A percentile compares a stretch with the other conserved stretches of the same genome.
Conservation (phyloP, 1,139 yeast genomes). For the Kluyveromyces sp. region DNA sequence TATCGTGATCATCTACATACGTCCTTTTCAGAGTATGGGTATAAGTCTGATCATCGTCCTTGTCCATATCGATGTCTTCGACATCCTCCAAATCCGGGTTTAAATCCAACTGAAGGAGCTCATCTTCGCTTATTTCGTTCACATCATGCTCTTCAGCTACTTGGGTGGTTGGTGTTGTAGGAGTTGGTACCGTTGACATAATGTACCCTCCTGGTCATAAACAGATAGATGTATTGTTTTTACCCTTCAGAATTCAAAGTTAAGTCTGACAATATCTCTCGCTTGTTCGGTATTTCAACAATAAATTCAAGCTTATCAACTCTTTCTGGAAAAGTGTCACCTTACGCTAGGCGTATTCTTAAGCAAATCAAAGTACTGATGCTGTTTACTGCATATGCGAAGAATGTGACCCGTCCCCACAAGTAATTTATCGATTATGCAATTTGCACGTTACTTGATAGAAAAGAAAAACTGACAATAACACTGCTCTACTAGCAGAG, state of each 20-base stretch:
- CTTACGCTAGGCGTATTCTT: no score
- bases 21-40: constrained; percentile 9
- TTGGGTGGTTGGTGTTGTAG: constrained; percentile 44
- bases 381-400: no score
- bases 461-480: background rate
- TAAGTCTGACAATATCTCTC: no score
- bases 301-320: no score
- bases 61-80: constrained; percentile 11
- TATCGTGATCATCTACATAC: constrained; percentile 10
- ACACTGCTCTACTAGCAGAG: background rate
- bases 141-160: constrained; percentile 33
- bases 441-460: background rate
- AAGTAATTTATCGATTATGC: background rate
- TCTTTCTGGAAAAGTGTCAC: no score
- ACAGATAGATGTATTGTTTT: constrained; percentile 6
- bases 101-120: constrained; percentile 29
- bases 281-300: no score
- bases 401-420: no score
- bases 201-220: constrained; percentile 4
- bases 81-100: constrained; percentile 32
- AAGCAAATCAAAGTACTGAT: no score
- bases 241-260: constrained; percentile 5
- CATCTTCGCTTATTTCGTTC: constrained; percentile 27
- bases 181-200: constrained; percentile 23
- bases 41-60: constrained; percentile 21